phyloP scores from a whole-genome alignment of 2,329 filamentous ascomycete genomes.

The Lomentospora prolificans region DNA sequence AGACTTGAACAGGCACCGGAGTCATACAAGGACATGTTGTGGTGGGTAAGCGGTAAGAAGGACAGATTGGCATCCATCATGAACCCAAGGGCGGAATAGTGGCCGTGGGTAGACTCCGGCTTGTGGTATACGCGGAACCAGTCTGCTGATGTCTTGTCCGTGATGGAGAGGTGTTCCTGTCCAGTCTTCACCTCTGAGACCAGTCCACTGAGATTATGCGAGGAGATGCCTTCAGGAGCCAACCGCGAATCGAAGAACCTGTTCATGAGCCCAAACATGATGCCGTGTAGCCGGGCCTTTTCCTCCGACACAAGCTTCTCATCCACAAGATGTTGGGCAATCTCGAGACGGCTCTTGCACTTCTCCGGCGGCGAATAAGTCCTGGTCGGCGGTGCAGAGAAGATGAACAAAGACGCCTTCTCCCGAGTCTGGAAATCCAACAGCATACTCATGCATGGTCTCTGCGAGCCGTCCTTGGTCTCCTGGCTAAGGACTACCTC shows the following conservation, averaged over 20 bases:
- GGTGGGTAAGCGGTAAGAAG: constrained; percentile 29
- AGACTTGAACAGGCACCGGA: constrained; percentile 28
- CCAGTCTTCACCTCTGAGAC: constrained; percentile 22
- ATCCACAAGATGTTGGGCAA: constrained; percentile 13
- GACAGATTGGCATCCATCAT: constrained; percentile 28
- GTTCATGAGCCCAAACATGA: constrained; percentile 19
- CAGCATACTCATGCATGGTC: constrained; percentile 27
- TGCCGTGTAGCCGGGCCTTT: constrained; percentile 13
- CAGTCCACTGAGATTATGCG: constrained; percentile 28
- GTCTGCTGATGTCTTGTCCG: constrained; percentile 23
- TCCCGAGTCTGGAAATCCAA: constrained; percentile 31
- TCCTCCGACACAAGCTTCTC: constrained; percentile 16
- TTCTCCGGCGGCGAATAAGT: constrained; percentile 19
- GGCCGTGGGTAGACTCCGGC: constrained; percentile 16
- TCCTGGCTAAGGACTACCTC: constrained; percentile 28
- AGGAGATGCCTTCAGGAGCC: constrained; percentile 25
- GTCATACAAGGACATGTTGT: constrained; percentile 27
- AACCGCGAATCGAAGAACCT: constrained; percentile 22
- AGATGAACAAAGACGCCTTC: constrained; percentile 24
- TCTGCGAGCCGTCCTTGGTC: constrained; percentile 19
- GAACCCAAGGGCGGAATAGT: constrained; percentile 26
- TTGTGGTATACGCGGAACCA: constrained; percentile 24
- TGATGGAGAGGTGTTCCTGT: constrained; percentile 23
- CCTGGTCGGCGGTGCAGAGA: constrained; percentile 22
- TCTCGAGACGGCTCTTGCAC: constrained; percentile 11